Base-by-base conservation (phyloP, 1,284 basidiomycete genomes). In the Naganishia sp. region DNA sequence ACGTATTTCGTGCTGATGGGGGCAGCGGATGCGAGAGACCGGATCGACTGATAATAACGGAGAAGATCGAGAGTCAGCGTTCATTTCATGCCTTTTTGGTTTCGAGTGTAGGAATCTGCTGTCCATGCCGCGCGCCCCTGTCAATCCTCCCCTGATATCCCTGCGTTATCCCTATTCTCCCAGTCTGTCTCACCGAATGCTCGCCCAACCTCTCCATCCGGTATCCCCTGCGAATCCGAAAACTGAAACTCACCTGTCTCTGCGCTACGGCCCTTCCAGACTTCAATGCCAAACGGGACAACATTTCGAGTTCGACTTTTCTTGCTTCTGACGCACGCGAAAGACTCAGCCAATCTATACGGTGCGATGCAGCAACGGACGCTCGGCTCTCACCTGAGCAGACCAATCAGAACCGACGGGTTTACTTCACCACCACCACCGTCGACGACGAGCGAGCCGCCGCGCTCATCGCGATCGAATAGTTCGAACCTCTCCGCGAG, bases 1-100 rank as follows among this genome's bases (percentile, higher is more conserved):
- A 83, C 81, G 71, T 85, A 77, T 77, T 85, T 86, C 73, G 85
- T 85, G 70, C 86, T 84, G 68, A 89, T 90, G 72, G 90, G 68
- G 58, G 74, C 74, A 53, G 77, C 74, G 58, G 79, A 77, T 58
- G 79, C 79, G 60, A 80, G 71, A 32, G 74, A 69, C 70, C 79
- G 72, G 52, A 72, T 68, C 52, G 76, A 70, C 43, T 72, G 56
- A 13, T 39, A 49, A 28, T 15, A 1, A 61, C 28, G 10, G 41
- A 42, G 31, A 21, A 47, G 31, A 39, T 23, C 18, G n/a, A 35
- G 10, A 39, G 31, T 41, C 18, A 18, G 4, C 46, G 31, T 51
- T 42, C 31, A 39, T 23, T 47, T 47, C 45, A 7, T 39, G 35
- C 35, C 13, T 13, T 39, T 2, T 9, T 39, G 7, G 10, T 39